Percentiles rank a stretch among this genome's conserved stretches.
phyloP scores from a whole-genome alignment of 306 rosid genomes.

The Glycine soja region DNA sequence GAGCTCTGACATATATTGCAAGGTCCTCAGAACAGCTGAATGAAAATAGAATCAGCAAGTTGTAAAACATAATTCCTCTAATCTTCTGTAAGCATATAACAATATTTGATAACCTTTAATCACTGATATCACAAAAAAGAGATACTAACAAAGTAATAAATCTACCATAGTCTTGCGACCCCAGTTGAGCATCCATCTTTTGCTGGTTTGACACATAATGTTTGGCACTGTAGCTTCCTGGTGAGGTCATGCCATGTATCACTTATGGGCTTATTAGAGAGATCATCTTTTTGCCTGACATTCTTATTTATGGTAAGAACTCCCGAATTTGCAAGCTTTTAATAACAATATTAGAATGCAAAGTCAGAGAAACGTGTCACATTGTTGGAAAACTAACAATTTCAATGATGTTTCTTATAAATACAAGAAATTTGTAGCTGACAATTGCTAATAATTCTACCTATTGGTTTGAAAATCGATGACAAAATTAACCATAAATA shows the following conservation, averaged over 20 bases:
- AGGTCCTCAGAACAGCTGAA: constrained; percentile 84
- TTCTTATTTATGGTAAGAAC: constrained; percentile 85
- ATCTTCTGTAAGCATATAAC: constrained; percentile 13
- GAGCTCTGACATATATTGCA: constrained; percentile 69
- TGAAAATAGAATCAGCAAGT: constrained; percentile 35
- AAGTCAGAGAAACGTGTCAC: constrained; percentile 35
- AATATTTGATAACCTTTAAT: constrained; percentile 13
- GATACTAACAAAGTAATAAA: constrained; percentile 39
- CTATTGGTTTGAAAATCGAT: background rate
- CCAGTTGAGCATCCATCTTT: constrained; percentile 99
- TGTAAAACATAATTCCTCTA: constrained; percentile 18
- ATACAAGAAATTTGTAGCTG: background rate
- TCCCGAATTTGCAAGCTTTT: constrained; percentile 77
- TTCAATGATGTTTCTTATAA: background rate
- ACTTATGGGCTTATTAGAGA: constrained; percentile 53
- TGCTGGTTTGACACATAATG: constrained; percentile 91
- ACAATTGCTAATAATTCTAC: background rate
- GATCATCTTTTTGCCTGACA: constrained; percentile 63
- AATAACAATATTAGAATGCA: constrained; percentile 43
- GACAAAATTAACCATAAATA: background rate
- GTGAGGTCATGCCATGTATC: constrained; percentile 80
- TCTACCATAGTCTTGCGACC: constrained; percentile 92
- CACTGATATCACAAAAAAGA: constrained; percentile 28
- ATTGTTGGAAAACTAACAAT: background rate
- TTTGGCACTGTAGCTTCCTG: constrained; percentile 74